Conservation (phyloP, 176 grass and related monocot genomes). For the Carex kokanica region DNA sequence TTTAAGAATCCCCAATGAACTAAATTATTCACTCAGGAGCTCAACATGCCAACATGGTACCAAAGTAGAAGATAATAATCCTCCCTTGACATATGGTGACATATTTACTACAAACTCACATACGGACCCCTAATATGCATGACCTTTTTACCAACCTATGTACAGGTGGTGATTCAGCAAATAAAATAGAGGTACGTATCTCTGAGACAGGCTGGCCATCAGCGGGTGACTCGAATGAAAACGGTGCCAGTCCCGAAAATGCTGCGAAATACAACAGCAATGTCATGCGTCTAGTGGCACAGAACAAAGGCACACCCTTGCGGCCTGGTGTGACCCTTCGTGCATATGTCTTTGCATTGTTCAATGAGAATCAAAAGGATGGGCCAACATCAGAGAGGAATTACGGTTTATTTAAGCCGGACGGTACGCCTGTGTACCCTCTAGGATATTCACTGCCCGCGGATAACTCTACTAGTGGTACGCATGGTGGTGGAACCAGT, state of each 20-base stretch:
- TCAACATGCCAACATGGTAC: not conserved
- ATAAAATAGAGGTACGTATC: conserved; percentile 51
- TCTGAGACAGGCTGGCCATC: conserved; percentile 84
- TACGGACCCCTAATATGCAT: not conserved
- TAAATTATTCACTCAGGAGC: not conserved
- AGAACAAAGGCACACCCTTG: conserved; percentile 72
- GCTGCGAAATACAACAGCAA: conserved; percentile 66
- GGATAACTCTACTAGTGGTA: conserved; percentile 26
- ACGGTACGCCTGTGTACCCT: conserved; percentile 56
- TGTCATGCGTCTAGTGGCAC: conserved; percentile 43
- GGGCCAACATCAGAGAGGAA: conserved; percentile 70
- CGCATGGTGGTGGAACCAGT: not conserved
- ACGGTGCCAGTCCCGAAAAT: conserved; percentile 42
- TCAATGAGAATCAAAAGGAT: conserved; percentile 76
- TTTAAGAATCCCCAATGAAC: not conserved
- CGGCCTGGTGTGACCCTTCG: conserved; percentile 42
- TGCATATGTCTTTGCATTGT: conserved; percentile 67
- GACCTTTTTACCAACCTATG: not conserved
- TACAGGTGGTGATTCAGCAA: conserved; percentile 25
- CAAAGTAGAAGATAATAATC: not conserved
- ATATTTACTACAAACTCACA: not conserved
- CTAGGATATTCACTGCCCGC: conserved; percentile 35
- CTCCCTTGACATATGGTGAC: not conserved
- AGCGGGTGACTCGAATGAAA: conserved; percentile 47
- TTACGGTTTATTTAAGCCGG: conserved; percentile 57